Conservation (phyloP, 768 basidiomycete species). For the Rhizopogon sp. region DNA sequence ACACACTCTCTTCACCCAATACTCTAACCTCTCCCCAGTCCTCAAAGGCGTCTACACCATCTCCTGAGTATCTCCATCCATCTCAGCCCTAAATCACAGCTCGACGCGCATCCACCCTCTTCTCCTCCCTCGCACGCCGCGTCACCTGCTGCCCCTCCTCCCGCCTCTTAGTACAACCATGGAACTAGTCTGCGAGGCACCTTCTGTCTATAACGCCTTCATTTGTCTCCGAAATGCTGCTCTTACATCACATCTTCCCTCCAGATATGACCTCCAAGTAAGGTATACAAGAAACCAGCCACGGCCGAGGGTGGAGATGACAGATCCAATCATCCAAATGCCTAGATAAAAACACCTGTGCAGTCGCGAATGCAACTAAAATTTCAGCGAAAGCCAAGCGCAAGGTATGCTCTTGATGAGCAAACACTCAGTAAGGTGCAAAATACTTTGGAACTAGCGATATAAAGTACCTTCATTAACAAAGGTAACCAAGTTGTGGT, state of each 20-base stretch:
- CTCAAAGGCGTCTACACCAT: constrained; percentile 77
- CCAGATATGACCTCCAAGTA: constrained; percentile 7
- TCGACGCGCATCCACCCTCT: constrained; percentile 60
- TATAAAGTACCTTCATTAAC: background rate
- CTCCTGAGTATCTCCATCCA: constrained; percentile 86
- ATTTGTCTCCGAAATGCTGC: constrained; percentile 6
- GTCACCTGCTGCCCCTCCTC: constrained; percentile 79
- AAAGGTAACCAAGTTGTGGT: background rate
- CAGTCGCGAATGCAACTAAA: background rate
- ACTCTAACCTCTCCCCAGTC: constrained; percentile 54
- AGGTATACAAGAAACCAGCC: background rate
- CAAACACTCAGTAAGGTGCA: background rate
- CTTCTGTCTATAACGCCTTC: background rate
- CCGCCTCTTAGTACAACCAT: constrained; percentile 34
- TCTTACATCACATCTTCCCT: constrained; percentile 9
- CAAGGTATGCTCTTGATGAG: background rate
- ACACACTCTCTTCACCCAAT: constrained; percentile 78
- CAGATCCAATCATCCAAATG: background rate
- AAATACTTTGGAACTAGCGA: background rate
- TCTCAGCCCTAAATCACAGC: constrained; percentile 84
- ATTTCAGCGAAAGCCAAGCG: background rate
- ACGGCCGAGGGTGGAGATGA: background rate
- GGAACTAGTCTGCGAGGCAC: constrained; percentile 9
- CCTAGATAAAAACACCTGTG: constrained; percentile 3
- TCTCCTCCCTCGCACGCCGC: constrained; percentile 70